Percentiles rank a stretch among this genome's conserved stretches.
phyloP scores from a whole-genome alignment of 192 early-diverging fungal genomes.

The Helicostylum pulchrum region DNA sequence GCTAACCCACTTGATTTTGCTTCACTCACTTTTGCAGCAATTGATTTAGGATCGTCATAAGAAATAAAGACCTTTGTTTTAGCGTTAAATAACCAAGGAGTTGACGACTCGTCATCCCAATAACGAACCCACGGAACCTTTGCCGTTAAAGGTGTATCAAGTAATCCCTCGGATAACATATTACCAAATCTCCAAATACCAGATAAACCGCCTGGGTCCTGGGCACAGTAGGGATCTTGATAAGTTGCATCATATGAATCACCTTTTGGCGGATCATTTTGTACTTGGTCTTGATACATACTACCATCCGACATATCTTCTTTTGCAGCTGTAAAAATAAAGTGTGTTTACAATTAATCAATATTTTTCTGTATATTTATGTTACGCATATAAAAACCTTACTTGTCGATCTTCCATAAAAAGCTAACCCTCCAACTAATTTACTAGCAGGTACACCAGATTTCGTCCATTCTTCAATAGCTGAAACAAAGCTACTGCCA shows the following conservation, averaged over 20 bases:
- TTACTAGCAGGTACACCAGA: conserved; percentile 58
- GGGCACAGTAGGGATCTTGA: conserved; percentile 48
- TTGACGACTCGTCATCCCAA: conserved; percentile 59
- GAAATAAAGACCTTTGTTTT: conserved; percentile 59
- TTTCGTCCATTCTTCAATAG: conserved; percentile 53
- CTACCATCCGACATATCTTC: conserved; percentile 35
- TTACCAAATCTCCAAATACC: conserved; percentile 67
- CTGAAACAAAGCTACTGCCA: conserved; percentile 43
- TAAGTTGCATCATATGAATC: conserved; percentile 56
- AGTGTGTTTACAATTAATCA: not conserved
- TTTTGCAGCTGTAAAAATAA: conserved; percentile 18
- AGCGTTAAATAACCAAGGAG: conserved; percentile 73
- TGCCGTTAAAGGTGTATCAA: conserved; percentile 47
- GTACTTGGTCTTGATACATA: conserved; percentile 32
- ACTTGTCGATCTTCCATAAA: conserved; percentile 56
- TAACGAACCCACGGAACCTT: conserved; percentile 58
- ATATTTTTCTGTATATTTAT: not conserved
- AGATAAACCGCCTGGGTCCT: conserved; percentile 44
- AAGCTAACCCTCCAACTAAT: conserved; percentile 58
- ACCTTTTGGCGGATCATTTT: conserved; percentile 36
- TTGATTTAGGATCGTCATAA: conserved; percentile 63
- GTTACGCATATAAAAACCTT: no score
- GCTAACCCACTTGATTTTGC: conserved; percentile 51
- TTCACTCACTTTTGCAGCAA: conserved; percentile 57
- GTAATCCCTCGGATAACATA: conserved; percentile 54